phyloP scores from a whole-genome alignment of 1,139 yeast genomes.

The Candida smagusa region DNA sequence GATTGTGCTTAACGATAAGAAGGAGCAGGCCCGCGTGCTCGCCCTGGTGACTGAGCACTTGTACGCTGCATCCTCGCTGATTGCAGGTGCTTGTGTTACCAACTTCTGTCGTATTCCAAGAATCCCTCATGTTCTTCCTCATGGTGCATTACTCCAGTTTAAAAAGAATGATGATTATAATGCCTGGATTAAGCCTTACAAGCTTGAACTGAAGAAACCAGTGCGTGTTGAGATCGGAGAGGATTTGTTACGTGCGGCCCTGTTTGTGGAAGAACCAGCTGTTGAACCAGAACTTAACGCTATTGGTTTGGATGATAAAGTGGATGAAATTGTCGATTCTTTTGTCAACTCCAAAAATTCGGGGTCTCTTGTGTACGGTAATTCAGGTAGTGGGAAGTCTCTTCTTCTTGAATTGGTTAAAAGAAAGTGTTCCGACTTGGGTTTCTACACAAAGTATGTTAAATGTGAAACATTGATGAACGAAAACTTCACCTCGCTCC shows the following conservation, averaged over 20 bases:
- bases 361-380: constrained; percentile 65
- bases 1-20: constrained; percentile 27
- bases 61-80: constrained; percentile 12
- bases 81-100: constrained; percentile 37
- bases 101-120: constrained; percentile 51
- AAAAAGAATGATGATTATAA: constrained; percentile 41
- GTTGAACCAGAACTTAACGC: constrained; percentile 23
- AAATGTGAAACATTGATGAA: constrained; percentile 56
- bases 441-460: constrained; percentile 42
- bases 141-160: constrained; percentile 62
- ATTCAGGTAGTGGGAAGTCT: constrained; percentile 81
- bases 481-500: constrained; percentile 50
- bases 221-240: constrained; percentile 50
- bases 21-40: constrained; percentile 23
- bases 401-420: constrained; percentile 46
- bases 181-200: constrained; percentile 44
- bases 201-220: constrained; percentile 21
- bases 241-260: constrained; percentile 49
- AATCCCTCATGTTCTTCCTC: constrained; percentile 45
- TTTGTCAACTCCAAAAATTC: constrained; percentile 45
- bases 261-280: constrained; percentile 34
- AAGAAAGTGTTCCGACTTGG: constrained; percentile 31
- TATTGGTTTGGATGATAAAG: constrained; percentile 55
- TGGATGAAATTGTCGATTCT: constrained; percentile 41
- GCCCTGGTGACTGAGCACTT: constrained; percentile 17